Base-by-base conservation (phyloP, 2,329 filamentous ascomycete genomes). In the Emericellopsis atlantica region DNA sequence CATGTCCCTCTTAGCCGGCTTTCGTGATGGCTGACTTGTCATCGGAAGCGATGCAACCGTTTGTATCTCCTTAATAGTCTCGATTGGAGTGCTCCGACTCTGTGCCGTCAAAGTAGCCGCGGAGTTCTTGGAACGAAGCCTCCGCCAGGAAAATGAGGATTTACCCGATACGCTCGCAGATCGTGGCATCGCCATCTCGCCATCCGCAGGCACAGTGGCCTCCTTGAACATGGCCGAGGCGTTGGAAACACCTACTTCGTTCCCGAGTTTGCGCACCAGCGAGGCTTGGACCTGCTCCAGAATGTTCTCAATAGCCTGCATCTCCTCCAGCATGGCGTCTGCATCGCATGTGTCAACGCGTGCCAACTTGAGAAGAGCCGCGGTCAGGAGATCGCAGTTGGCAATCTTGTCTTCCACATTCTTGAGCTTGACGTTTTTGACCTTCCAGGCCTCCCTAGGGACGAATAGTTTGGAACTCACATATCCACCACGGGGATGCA, bases 391-490 rank as follows among this genome's bases (percentile, higher is more conserved):
- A 58, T 98, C 92, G 57, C 89, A 95, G 46, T 88, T 87, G 11
- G 85, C 76, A 41, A 95, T 81, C 65, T 98, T 98, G 52, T 98
- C 92, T 48, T 98, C 92, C 1, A 96, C 55, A 29, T 81, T 81
- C 62, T 88, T 92, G 21, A 98, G 70, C 62, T 95, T 96, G 40
- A 95, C 89, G 23, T 86, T 88, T 55, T 90, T 90, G 7, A 95
- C 89, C 42, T 80, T 76, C 92, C 92, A 98, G 4, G 92, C 86
- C 54, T 96, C 89, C 40, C 85, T 76, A 6, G 92, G 89, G 5
- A 98, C 75, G 55, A 98, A 98, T 0, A 98, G 72, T 51, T 88
- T 89, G 18, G 81, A 90, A 40, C 89, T 94, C 16, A 98, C 56
- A 55, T 95, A 98, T 14, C 89, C 92, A 32, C 92, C 92, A 21